Conservation (phyloP, 495 filamentous ascomycete genomes). For the Aspergillus nanangensis region DNA sequence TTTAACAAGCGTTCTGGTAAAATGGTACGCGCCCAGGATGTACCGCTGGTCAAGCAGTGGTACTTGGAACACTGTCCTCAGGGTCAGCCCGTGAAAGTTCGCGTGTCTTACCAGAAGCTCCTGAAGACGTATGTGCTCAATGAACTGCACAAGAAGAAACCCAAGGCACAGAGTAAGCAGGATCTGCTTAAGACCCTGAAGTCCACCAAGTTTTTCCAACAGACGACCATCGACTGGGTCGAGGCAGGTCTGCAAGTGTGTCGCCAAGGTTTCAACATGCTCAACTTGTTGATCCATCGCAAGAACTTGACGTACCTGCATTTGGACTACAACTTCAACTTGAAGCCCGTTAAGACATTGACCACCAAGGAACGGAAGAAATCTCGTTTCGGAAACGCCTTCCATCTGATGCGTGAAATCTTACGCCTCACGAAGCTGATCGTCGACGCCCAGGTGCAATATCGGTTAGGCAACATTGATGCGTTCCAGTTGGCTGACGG, state of each 20-base stretch:
- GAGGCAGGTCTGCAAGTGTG: constrained; percentile 98
- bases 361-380: constrained; percentile 99
- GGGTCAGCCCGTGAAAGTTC: constrained; percentile 92
- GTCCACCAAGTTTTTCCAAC: constrained; percentile 98
- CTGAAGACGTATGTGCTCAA: constrained; percentile 97
- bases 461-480: constrained; percentile 96
- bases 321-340: constrained; percentile 99
- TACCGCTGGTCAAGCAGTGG: constrained; percentile 97
- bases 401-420: constrained; percentile 99
- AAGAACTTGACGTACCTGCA: constrained; percentile 99
- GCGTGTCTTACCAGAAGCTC: constrained; percentile 99
- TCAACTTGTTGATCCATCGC: constrained; percentile 94
- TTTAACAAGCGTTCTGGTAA: constrained; percentile 96
- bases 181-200: constrained; percentile 85
- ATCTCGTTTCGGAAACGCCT: constrained; percentile 98
- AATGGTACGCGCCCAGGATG: constrained; percentile 96
- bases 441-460: constrained; percentile 98
- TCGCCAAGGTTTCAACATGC: constrained; percentile 98
- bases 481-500: constrained; percentile 98
- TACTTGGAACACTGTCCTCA: constrained; percentile 93
- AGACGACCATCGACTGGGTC: constrained; percentile 99
- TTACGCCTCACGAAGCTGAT: constrained; percentile 97
- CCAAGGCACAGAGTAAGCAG: constrained; percentile 94
- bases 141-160: constrained; percentile 88
- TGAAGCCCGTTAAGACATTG: constrained; percentile 98